Base-by-base conservation (phyloP, 164 flowering plant genomes). In the Stephania japonica region DNA sequence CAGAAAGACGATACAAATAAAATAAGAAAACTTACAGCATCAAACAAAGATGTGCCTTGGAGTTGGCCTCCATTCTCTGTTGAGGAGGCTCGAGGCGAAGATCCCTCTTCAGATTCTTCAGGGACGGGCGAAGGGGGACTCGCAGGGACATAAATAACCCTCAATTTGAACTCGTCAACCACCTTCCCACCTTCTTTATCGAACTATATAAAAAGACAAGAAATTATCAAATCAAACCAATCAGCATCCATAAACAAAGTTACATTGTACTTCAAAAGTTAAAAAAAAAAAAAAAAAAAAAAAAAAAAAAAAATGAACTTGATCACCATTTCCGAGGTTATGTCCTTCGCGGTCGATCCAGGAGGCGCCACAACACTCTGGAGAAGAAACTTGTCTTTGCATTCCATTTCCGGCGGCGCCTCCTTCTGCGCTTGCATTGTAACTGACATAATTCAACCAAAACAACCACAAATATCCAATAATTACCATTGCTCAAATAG, bases 81-180 rank as follows among this genome's bases (percentile, higher is more conserved):
- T 21, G 63, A 42, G 68, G 89, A 83, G 71, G 91, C 83, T 79
- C 85, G 82, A 5, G 97, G 93, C 61, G 99, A 86, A 65, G 86
- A 81, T 10, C 87, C 97, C 83, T 94, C 99, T 71, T 95, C 98
- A 53, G 97, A 85, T 73, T 83, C 98, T 83, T 95, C 98, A 10
- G 94, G 97, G 23, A 95, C 97, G 13, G 98, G 97, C 0, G 98
- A 95, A 12, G 99, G 98, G 7, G 94, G 98, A 70, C 88, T 86
- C 1, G 96, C 90, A 76, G 94, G 92, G 72, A 91, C 75, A 68
- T 91, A 95, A 72, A 88, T 74, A 19, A 93, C 97, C 81, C 91
- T 84, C 86, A 95, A 80, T 78, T 86, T 93, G 83, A 82, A 85
- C 81, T 94, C 99, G 68, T 89, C 97, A 61, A 94, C 86, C 70